Evolutionary conservation across 257 asterid species (phyloP), one percentile per base, ranked within the genome.

Genomic region (Cordia subcordata): DNA sequence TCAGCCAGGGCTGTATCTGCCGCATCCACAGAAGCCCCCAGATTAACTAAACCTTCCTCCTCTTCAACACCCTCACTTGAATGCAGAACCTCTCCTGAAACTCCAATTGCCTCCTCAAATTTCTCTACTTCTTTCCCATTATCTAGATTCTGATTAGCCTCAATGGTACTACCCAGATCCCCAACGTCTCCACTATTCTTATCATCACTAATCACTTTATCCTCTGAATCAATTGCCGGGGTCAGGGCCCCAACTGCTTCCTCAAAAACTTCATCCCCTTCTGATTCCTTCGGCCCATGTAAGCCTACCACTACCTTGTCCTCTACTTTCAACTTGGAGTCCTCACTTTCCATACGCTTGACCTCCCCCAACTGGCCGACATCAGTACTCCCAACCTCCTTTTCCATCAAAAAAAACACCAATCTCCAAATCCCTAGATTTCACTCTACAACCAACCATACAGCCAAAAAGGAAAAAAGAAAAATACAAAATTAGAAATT

Each of bases 381-480:
- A 55, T 63, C 78, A 19, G 58, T 77, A 76, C 65, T 51, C 68
- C 71, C 76, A 61, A 57, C 68, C 68, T 74, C 87, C 63, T 77
- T 82, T 74, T 85, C 98, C 95, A 85, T 91, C 78, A 61, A 68
- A 68, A 72, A 12, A 53, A n/a, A n/a, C n/a, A 64, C 56, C 47
- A 67, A 62, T 60, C 70, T 58, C 68, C 65, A 49, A 72, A 54
- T 46, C 70, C 79, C 85, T 67, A 62, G 56, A 11, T 62, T 71
- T 63, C 82, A 74, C 81, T 44, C 42, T 16, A 38, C 51, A 54
- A 42, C 47, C 35, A 27, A 27, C 35, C 3, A 27, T 27, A 27
- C 35, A 27, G 6, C 35, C 3, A 27, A 27, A 27, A 27, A 1
- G 3, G 6, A 6, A 27, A 27, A 27, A 3, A 27, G 35, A 27